phyloP scores from a whole-genome alignment of 2,329 filamentous ascomycete species.

The Fusarium acutatum region DNA sequence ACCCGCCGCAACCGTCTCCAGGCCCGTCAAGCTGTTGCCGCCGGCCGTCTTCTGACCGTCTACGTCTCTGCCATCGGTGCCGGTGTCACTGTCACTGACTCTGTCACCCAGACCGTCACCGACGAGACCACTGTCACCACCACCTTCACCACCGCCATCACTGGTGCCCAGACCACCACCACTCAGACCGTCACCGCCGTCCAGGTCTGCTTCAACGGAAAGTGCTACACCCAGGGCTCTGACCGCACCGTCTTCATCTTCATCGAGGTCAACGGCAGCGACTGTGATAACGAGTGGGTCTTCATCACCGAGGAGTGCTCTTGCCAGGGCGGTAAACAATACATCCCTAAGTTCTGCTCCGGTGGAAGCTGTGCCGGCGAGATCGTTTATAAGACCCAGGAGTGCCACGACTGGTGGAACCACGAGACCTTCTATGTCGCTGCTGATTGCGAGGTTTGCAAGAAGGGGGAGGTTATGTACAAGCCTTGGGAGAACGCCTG shows the following conservation, averaged over 20 bases:
- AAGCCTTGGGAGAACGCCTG: slow-evolving; percentile 32
- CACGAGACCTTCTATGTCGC: slow-evolving; percentile 21
- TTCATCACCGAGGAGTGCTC: slow-evolving; percentile 23
- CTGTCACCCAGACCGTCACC: slow-evolving; percentile 1
- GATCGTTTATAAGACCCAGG: slow-evolving; percentile 31
- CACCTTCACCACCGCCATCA: slow-evolving; percentile 16
- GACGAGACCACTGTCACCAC: slow-evolving; percentile 14
- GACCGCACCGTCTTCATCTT: slow-evolving; percentile 24
- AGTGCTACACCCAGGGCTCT: neutral
- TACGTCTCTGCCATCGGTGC: neutral
- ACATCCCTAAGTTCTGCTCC: slow-evolving; percentile 25
- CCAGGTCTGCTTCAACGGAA: slow-evolving; percentile 13
- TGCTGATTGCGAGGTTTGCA: slow-evolving; percentile 22
- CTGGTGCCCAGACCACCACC: neutral
- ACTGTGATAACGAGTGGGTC: slow-evolving; percentile 26
- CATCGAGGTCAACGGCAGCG: slow-evolving; percentile 17
- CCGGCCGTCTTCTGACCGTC: slow-evolving; percentile 23
- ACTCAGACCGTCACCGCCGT: slow-evolving; percentile 20
- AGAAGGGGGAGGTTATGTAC: slow-evolving; percentile 22
- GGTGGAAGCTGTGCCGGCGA: slow-evolving; percentile 16
- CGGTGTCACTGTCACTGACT: neutral
- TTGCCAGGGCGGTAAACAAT: slow-evolving; percentile 26
- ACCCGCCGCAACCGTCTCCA: slow-evolving; percentile 7
- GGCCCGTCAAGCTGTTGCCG: slow-evolving; percentile 22
- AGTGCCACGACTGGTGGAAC: slow-evolving; percentile 17